Evolutionary conservation across 768 basidiomycete species (phyloP).

Genomic region (Serendipita sp.): DNA sequence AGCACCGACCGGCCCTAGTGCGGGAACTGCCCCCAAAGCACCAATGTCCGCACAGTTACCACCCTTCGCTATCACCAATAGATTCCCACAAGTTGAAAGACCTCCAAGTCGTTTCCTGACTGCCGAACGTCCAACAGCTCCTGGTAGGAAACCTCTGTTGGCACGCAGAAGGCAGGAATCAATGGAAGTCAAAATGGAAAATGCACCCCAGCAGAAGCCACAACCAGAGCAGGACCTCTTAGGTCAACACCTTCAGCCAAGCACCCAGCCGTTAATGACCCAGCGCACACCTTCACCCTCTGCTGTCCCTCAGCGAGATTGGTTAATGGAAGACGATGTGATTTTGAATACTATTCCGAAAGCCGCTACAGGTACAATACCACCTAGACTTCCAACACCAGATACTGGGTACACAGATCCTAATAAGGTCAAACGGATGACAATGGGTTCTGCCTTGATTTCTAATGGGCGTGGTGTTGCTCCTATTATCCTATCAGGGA

Average conservation of each 20-base stretch:
- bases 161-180: not conserved
- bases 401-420: not conserved
- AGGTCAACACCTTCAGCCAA: not conserved
- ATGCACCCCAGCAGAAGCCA: not conserved
- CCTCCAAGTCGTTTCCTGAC: conserved; percentile 4
- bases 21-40: not conserved
- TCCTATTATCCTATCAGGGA: not conserved
- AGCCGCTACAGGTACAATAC: not conserved
- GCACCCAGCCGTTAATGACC: not conserved
- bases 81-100: not conserved
- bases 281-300: conserved; percentile 1
- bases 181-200: conserved; percentile 1
- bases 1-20: conserved; percentile 3
- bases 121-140: not conserved
- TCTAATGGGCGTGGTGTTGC: not conserved
- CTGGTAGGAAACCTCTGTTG: not conserved
- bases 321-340: conserved; percentile 2
- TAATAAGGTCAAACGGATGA: not conserved
- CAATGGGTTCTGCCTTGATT: not conserved
- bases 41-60: not conserved
- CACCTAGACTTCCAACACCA: not conserved
- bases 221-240: not conserved
- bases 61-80: not conserved
- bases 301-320: not conserved
- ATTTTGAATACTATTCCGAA: not conserved